Evolutionary conservation across 768 basidiomycete genomes (phyloP), one percentile per base, ranked within the genome.

Genomic region (Boletus fagicola): DNA sequence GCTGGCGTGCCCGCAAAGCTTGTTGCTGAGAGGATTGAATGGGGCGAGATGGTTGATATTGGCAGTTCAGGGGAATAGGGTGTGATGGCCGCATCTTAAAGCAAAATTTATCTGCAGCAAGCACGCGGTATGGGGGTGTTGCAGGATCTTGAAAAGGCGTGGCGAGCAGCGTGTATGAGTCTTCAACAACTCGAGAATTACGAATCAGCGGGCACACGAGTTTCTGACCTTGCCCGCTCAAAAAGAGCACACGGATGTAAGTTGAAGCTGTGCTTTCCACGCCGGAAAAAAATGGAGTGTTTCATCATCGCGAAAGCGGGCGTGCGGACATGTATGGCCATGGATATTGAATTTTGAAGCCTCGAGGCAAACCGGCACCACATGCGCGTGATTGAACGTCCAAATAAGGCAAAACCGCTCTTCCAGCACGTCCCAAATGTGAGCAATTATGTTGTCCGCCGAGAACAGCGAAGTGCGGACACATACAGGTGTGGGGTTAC

Each of bases 111-210:
- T 56, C 57, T 54, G 59, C 43, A 44, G 61, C 53, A 58, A 40
- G 52, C 71, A 72, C 71, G 71, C 68, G 72, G 71, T 43, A 59
- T 38, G 49, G 47, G 72, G 63, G 57, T 54, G 71, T 62, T 60
- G 54, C 33, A 56, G 39, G 57, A 60, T 57, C 57, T 60, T 56
- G 65, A 62, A 67, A 62, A 51, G 58, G 72, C 71, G 71, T 72
- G 72, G 65, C 46, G 56, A 59, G 64, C 47, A 46, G 67, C 66
- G 66, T 72, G 68, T 53, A 56, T 24, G 54, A 44, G 46, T 53
- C 45, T 56, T 40, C 31, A 55, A 59, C 44, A 49, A 56, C 54
- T 43, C 42, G 57, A 43, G 31, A 24, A 52, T 56, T 51, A 63
- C 51, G 59, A 49, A 49, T 49, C 57, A 62, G 69, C 62, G 64